These are phyloP conservation scores for Penicillium thymicola DNA, from an alignment of 2,329 filamentous ascomycete species.

Conservation along the genomic window DNA sequence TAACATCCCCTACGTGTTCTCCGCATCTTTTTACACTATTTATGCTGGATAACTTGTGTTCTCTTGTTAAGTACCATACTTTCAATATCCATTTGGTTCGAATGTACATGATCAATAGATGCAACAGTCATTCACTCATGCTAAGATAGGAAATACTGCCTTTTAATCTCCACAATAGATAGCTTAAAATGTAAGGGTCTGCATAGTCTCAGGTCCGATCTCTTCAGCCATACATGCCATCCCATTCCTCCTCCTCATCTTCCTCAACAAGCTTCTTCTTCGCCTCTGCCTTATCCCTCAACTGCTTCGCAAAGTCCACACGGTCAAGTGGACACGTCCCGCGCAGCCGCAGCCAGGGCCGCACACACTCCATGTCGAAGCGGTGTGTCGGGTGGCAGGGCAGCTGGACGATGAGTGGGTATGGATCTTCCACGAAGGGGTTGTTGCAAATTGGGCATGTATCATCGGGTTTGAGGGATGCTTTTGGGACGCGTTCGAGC, in stretches of 20 bases:
- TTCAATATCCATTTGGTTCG: background rate
- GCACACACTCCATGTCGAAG: constrained; percentile 64
- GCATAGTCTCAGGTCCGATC: constrained; percentile 2
- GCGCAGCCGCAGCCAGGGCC: constrained; percentile 62
- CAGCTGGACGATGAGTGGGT: constrained; percentile 61
- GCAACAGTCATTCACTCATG: constrained; percentile 5
- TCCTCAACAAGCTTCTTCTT: constrained; percentile 43
- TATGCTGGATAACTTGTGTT: background rate
- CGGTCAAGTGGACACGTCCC: constrained; percentile 63
- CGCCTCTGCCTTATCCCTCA: constrained; percentile 50
- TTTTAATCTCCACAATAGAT: background rate
- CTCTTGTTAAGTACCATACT: background rate
- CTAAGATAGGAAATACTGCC: background rate
- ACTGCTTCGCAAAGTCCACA: constrained; percentile 56
- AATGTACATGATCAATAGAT: background rate
- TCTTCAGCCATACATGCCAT: constrained; percentile 46
- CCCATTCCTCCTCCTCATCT: constrained; percentile 47
- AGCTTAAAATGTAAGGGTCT: background rate
- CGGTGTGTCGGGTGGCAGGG: constrained; percentile 61
- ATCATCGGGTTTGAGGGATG: constrained; percentile 51
- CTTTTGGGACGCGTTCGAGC: constrained; percentile 58
- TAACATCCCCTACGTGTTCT: background rate
- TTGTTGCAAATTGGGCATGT: constrained; percentile 61
- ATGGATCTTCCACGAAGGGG: constrained; percentile 59
- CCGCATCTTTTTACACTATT: background rate